Evolutionary conservation across 495 filamentous ascomycete genomes (phyloP).

Genomic region (Lophiotrema nucula): DNA sequence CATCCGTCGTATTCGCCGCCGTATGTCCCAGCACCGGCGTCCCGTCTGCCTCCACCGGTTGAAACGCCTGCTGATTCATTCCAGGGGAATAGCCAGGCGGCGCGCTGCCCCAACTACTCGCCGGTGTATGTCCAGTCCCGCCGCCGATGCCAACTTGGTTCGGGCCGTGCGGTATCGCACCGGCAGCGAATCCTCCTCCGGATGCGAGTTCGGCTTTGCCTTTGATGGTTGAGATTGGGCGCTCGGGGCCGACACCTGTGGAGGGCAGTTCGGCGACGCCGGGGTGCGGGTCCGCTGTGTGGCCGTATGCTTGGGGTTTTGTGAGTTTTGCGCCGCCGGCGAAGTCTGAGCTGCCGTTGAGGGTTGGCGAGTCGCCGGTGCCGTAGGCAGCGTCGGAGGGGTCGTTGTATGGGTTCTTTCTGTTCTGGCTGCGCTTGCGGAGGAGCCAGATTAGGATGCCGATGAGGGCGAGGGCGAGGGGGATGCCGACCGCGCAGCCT

Average conservation of each 20-base stretch:
- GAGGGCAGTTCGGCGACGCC: constrained; percentile 16
- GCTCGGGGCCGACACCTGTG: constrained; percentile 16
- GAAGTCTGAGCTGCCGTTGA: constrained; percentile 12
- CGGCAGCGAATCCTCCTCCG: constrained; percentile 6
- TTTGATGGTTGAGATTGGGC: constrained; percentile 18
- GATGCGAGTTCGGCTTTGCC: constrained; percentile 17
- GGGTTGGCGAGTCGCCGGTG: background rate
- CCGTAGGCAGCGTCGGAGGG: background rate
- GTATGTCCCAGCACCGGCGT: background rate
- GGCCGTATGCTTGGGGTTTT: background rate
- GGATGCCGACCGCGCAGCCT: constrained; percentile 29
- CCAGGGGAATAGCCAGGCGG: constrained; percentile 22
- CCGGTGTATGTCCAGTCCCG: constrained; percentile 17
- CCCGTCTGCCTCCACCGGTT: background rate
- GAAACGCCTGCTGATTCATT: constrained; percentile 5
- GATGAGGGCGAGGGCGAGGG: constrained; percentile 19
- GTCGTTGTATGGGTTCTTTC: background rate
- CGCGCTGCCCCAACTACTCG: constrained; percentile 21
- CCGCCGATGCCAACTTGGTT: constrained; percentile 22
- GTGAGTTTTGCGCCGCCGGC: constrained; percentile 21
- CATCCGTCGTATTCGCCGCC: background rate
- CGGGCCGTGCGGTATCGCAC: constrained; percentile 6
- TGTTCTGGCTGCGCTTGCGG: constrained; percentile 9
- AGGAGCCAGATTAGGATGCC: constrained; percentile 22
- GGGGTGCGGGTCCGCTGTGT: background rate